Evolutionary conservation across 2,329 filamentous ascomycete genomes (phyloP), one percentile per base, ranked within the genome.

Genomic region (Penicillium hordei): DNA sequence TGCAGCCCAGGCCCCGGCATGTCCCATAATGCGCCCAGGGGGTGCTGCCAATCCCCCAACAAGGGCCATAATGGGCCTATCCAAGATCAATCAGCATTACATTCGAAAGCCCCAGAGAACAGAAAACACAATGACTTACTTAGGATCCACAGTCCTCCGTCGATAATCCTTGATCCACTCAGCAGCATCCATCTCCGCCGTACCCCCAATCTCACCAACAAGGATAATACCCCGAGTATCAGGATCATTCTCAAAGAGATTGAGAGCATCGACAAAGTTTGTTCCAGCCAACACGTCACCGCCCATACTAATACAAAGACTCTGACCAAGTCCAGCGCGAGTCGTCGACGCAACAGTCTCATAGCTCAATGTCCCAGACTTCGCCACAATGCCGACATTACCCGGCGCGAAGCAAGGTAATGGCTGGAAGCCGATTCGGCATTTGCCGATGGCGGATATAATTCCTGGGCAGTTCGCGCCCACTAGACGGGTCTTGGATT

Each of bases 381-480:
- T 92, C n/a, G 89, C 88, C 3, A 90, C 84, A 54, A 93, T 89
- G 2, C 89, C 89, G 23, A 93, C 79, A 56, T 84, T 82, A 0
- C 89, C 90, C 0, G 85, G 82, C 57, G 81, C 78, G 68, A 91
- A 93, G 57, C 86, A 90, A 0, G 87, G 83, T 13, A 93, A 77
- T 5, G 90, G 90, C 71, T 92, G 89, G 69, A 93, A 92, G 0
- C 90, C 89, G 69, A 89, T 86, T 44, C 86, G 81, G 65, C 89
- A 93, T 65, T 81, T 83, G 2, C 86, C 87, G 23, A 86, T 82
- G 0, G 89, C 87, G 4, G 88, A 89, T 56, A 93, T 91, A 60
- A 93, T 91, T 0, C 90, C 90, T 0, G 90, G 89, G 21, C 88
- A 89, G 70, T 93, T 93, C n/a, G 90, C 88, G 1, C 90, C 90